These are phyloP conservation scores for Stereum hirsutum DNA, from an alignment of 1,284 basidiomycete genomes.

Conservation along the genomic window DNA sequence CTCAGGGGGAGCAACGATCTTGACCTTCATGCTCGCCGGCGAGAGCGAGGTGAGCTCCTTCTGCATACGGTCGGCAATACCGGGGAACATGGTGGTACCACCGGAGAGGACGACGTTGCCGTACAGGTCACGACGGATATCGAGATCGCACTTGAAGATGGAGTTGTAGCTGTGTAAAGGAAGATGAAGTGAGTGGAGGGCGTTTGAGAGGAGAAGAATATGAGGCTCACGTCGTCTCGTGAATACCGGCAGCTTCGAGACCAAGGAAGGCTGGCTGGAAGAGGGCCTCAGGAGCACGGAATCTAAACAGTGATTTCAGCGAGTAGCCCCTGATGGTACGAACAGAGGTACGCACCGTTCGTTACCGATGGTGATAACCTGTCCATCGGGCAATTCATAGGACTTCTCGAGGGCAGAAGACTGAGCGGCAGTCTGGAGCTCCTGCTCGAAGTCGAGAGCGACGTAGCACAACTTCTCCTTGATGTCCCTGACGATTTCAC, in stretches of 20 bases:
- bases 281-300: conserved; percentile 94
- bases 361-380: conserved; percentile 95
- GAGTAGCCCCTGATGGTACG: neutral
- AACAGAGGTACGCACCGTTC: conserved; percentile 53
- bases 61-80: conserved; percentile 96
- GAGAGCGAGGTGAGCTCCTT: conserved; percentile 90
- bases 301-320: conserved; percentile 33
- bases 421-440: conserved; percentile 88
- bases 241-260: conserved; percentile 89
- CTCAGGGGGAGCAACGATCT: conserved; percentile 89
- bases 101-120: conserved; percentile 93
- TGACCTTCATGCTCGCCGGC: conserved; percentile 88
- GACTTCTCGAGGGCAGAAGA: conserved; percentile 91
- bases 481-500: conserved; percentile 96
- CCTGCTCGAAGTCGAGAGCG: conserved; percentile 94
- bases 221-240: conserved; percentile 78
- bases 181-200: neutral
- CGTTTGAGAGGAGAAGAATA: neutral
- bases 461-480: conserved; percentile 99
- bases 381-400: conserved; percentile 94
- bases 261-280: conserved; percentile 96
- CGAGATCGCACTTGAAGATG: conserved; percentile 72
- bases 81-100: conserved; percentile 96
- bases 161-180: conserved; percentile 66
- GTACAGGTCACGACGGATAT: conserved; percentile 86